Base-by-base conservation (phyloP, 2,329 filamentous ascomycete genomes). In the Nothopassalora personata region DNA sequence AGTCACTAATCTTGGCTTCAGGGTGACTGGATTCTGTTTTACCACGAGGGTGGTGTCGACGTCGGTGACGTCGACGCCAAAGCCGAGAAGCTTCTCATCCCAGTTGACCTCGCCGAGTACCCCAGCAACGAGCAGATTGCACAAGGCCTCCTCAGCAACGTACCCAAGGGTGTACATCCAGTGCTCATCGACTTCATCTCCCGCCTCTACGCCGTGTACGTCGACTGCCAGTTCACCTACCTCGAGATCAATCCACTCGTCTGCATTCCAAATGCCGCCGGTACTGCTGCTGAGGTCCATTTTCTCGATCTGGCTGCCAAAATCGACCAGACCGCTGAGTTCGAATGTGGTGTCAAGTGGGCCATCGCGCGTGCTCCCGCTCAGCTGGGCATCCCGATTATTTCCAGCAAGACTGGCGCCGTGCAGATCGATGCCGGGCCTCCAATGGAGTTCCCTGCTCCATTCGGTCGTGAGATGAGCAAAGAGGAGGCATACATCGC, bases 1-100 rank as follows among this genome's bases (percentile, higher is more conserved):
- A 11, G 19, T 59, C 46, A 64, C 75, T 76, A 67, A 74, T 69
- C 53, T 62, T 65, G 6, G 62, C 47, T 64, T 63, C 75, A 97
- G 94, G 94, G 94, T 74, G 94, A 99, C 80, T 97, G 92, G 91
- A 97, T 99, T 75, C 90, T 99, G 74, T 99, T 99, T 84, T 97
- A 93, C 72, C 91, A 99, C 81, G 94, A 99, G 81, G 94, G 94
- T 83, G 94, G 94, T 89, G 92, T 99, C 68, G 94, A 99, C 79
- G 94, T 99, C 71, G 94, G 94, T 76, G 94, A 99, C 86, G 94
- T 99, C 68, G 94, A 99, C 73, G 91, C 87, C 66, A 99, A 99
- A 84, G 94, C 94, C 65, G 91, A 97, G 86, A 99, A 97, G 88
- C 85, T 99, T 65, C 82, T 99, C 74, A 91, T 99, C 71, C 93